Evolutionary conservation across 2,329 filamentous ascomycete species (phyloP).

Genomic region (Chaetomiaceae sp.): DNA sequence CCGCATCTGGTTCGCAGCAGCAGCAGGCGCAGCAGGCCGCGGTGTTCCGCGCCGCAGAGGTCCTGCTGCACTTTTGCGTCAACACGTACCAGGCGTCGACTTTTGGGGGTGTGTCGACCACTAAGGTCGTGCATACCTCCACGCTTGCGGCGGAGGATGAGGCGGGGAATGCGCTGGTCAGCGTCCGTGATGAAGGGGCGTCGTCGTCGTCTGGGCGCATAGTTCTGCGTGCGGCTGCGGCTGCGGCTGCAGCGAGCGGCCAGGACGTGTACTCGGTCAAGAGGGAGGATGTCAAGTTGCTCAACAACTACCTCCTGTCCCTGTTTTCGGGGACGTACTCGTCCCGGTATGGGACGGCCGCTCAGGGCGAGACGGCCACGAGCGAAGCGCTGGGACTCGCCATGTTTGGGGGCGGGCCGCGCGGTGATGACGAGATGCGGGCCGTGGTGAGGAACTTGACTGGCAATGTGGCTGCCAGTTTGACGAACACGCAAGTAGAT

Average conservation of each 20-base stretch:
- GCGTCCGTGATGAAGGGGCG: not conserved
- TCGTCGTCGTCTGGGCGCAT: not conserved
- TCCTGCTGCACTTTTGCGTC: slow-evolving; percentile 31
- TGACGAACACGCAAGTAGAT: slow-evolving; percentile 27
- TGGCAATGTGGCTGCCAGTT: slow-evolving; percentile 25
- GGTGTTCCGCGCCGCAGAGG: slow-evolving; percentile 29
- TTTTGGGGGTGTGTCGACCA: slow-evolving; percentile 13
- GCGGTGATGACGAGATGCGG: slow-evolving; percentile 8
- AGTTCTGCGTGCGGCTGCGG: not conserved
- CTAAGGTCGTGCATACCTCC: slow-evolving; percentile 18
- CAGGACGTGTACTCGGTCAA: slow-evolving; percentile 20
- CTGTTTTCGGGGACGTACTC: slow-evolving; percentile 25
- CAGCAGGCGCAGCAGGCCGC: too few species aligned
- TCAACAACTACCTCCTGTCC: slow-evolving; percentile 20
- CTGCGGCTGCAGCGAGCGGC: too few species aligned
- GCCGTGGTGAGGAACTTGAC: slow-evolving; percentile 23
- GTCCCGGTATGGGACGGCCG: slow-evolving; percentile 8
- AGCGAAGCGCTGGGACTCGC: slow-evolving; percentile 22
- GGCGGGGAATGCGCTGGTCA: not conserved
- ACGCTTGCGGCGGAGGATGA: slow-evolving; percentile 3
- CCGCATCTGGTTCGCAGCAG: not conserved
- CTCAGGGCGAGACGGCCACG: slow-evolving; percentile 15
- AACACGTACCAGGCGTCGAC: slow-evolving; percentile 24
- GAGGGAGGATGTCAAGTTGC: slow-evolving; percentile 14
- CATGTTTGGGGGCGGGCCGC: slow-evolving; percentile 14